Evolutionary conservation across 2,329 filamentous ascomycete species (phyloP).

Genomic region (Orbilia ellipsospora): DNA sequence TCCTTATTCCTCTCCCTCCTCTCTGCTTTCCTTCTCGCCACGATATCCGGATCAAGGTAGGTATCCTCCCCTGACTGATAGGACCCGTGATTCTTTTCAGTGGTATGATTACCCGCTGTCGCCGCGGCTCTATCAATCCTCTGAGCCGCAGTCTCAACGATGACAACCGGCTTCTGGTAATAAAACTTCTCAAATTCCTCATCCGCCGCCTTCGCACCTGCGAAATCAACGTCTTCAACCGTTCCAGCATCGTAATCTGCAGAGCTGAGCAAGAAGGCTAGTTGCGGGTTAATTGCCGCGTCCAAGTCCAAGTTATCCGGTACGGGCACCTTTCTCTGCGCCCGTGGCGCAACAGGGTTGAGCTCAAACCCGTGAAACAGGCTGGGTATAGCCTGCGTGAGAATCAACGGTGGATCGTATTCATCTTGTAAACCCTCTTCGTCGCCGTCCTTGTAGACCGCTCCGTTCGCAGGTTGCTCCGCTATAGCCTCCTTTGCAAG

Average conservation of each 20-base stretch:
- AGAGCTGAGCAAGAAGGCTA: constrained; percentile 73
- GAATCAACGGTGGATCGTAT: constrained; percentile 78
- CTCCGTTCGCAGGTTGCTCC: constrained; percentile 67
- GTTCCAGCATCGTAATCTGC: constrained; percentile 64
- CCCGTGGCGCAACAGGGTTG: constrained; percentile 85
- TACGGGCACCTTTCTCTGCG: constrained; percentile 85
- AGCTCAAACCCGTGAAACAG: constrained; percentile 88
- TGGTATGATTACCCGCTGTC: constrained; percentile 34
- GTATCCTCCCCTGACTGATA: constrained; percentile 74
- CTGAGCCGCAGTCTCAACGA: constrained; percentile 52
- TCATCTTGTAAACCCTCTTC: constrained; percentile 30
- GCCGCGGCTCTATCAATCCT: constrained; percentile 57
- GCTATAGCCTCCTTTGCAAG: constrained; percentile 83
- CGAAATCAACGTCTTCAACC: constrained; percentile 64
- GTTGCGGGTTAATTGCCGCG: constrained; percentile 79
- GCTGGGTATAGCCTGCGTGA: constrained; percentile 89
- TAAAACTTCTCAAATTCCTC: constrained; percentile 77
- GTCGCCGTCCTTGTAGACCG: constrained; percentile 18
- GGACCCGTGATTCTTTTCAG: constrained; percentile 62
- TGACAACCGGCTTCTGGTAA: constrained; percentile 64
- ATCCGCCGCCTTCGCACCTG: constrained; percentile 64
- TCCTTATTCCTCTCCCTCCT: constrained; percentile 84
- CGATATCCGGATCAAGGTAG: constrained; percentile 77
- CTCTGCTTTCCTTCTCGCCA: constrained; percentile 79
- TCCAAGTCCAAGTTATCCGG: constrained; percentile 82